Conservation (phyloP, 2,329 filamentous ascomycete species). For the Tolypocladium amazonense region DNA sequence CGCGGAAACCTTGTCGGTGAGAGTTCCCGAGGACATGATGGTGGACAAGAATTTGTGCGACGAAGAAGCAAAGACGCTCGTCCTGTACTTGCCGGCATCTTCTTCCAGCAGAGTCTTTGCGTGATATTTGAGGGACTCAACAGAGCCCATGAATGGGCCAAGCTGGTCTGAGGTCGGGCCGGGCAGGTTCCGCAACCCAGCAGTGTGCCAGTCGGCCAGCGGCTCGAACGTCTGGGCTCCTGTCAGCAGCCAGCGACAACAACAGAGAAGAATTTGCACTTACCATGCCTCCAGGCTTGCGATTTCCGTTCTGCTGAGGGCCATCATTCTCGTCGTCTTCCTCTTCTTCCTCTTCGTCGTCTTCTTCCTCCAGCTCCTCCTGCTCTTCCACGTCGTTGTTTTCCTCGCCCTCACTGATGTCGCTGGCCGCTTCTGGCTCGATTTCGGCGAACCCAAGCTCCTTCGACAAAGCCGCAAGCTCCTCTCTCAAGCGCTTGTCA, state of each 20-base stretch:
- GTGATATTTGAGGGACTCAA: slow-evolving; percentile 52
- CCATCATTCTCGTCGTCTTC: slow-evolving; percentile 12
- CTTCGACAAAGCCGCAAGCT: slow-evolving; percentile 26
- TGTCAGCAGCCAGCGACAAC: slow-evolving; percentile 22
- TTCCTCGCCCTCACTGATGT: slow-evolving; percentile 19
- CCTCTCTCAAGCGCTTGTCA: slow-evolving; percentile 29
- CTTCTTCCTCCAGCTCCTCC: slow-evolving; percentile 16
- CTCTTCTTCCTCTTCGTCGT: slow-evolving; percentile 19
- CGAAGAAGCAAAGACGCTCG: slow-evolving; percentile 66
- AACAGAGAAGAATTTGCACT: slow-evolving; percentile 6
- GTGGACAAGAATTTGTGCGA: slow-evolving; percentile 94
- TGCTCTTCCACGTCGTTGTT: slow-evolving; percentile 19
- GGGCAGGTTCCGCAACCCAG: slow-evolving; percentile 31
- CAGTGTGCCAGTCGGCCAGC: slow-evolving; percentile 45
- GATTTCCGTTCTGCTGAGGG: slow-evolving; percentile 14
- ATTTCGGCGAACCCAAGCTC: slow-evolving; percentile 25
- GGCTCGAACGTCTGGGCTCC: slow-evolving; percentile 42
- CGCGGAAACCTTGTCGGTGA: slow-evolving; percentile 94
- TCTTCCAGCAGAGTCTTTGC: slow-evolving; percentile 65
- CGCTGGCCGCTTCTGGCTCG: slow-evolving; percentile 23
- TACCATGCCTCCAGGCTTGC: slow-evolving; percentile 25
- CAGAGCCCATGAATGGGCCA: slow-evolving; percentile 28
- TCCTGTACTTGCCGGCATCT: slow-evolving; percentile 66
- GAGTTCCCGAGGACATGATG: slow-evolving; percentile 92
- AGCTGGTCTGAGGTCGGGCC: slow-evolving; percentile 32